A percentile compares a stretch with the other conserved stretches of the same genome.
These are phyloP conservation scores for Ballota nigra DNA, from an alignment of 257 asterid species.

Conservation along the genomic window DNA sequence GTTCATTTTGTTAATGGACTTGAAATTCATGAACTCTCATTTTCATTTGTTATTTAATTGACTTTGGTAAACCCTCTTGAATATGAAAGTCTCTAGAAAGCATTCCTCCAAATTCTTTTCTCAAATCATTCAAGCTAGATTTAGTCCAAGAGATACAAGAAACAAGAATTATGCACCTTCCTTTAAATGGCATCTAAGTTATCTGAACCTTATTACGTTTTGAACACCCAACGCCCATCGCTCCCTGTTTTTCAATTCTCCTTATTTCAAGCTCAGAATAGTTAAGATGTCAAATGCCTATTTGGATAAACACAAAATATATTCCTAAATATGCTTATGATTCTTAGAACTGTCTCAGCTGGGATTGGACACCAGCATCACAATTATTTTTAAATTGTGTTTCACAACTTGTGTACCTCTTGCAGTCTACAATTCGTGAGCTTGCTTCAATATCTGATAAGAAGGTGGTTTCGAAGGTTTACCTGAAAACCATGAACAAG, in stretches of 20 bases:
- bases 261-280: not conserved
- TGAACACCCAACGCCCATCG: too few relatives aligned
- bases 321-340: not conserved
- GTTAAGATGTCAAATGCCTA: not conserved
- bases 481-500: conserved; percentile 56
- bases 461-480: conserved; percentile 48
- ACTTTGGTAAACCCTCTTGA: not conserved
- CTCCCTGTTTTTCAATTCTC: not conserved
- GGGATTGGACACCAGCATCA: not conserved
- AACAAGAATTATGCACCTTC: not conserved
- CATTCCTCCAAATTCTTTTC: not conserved
- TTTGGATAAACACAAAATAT: not conserved
- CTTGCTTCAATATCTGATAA: conserved; percentile 77
- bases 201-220: too few relatives aligned
- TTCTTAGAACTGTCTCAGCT: not conserved
- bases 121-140: not conserved
- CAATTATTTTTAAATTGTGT: conserved; percentile 1
- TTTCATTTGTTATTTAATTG: not conserved
- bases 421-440: conserved; percentile 72
- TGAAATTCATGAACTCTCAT: not conserved
- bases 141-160: not conserved
- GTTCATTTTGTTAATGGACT: not conserved
- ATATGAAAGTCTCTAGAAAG: too few relatives aligned
- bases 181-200: not conserved
- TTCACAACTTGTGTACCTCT: conserved; percentile 18